Evolutionary conservation across 106 monocot species (phyloP).

Genomic region (Triglochin maritima): DNA sequence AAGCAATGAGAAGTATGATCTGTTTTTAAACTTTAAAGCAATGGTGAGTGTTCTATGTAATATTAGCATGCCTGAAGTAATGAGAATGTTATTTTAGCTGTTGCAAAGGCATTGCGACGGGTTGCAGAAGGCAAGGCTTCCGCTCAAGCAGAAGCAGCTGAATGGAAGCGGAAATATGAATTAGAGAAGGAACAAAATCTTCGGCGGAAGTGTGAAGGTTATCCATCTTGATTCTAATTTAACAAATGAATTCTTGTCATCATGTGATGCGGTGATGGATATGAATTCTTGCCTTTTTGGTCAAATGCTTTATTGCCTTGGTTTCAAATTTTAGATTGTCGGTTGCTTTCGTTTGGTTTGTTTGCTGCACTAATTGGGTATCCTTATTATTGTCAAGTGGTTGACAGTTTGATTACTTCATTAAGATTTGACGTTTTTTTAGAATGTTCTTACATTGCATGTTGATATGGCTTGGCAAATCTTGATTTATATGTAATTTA

Average conservation of each 20-base stretch:
- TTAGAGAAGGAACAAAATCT: conserved; percentile 56
- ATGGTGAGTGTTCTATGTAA: background rate
- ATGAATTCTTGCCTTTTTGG: too few relatives aligned
- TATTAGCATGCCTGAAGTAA: conserved; percentile 6
- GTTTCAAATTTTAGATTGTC: too few relatives aligned
- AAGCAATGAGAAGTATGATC: conserved; percentile 85
- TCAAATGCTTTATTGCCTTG: too few relatives aligned
- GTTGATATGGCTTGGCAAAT: too few relatives aligned
- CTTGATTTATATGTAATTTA: too few relatives aligned
- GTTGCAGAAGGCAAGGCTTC: conserved; percentile 85
- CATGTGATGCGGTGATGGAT: background rate
- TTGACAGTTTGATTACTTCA: background rate
- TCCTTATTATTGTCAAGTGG: background rate
- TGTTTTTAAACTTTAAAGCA: background rate
- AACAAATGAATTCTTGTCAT: background rate
- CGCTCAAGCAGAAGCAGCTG: conserved; percentile 82
- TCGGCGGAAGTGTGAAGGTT: conserved; percentile 45
- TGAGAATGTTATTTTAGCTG: conserved; percentile 39
- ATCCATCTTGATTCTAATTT: background rate
- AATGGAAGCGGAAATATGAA: conserved; percentile 93
- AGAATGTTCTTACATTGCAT: too few relatives aligned
- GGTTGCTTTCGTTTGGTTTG: too few relatives aligned
- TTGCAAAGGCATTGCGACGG: conserved; percentile 78
- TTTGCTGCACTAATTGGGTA: too few relatives aligned
- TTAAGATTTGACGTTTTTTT: too few relatives aligned